Conservation (phyloP, 2,329 filamentous ascomycete species). For the Microdochium paspali region DNA sequence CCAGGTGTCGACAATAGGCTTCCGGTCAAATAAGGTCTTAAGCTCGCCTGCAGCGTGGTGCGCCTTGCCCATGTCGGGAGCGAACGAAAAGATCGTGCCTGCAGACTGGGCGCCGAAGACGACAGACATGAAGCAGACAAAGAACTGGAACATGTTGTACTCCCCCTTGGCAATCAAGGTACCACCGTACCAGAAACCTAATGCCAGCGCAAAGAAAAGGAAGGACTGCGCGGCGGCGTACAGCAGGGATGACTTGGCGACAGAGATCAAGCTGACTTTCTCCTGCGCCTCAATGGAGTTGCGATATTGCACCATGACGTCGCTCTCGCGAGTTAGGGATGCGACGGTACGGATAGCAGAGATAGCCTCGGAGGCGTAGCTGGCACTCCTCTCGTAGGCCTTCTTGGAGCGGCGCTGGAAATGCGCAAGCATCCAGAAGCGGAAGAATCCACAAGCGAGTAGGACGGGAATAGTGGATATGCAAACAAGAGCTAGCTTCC, state of each 20-base stretch:
- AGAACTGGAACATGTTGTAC: slow-evolving; percentile 79
- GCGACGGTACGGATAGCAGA: slow-evolving; percentile 91
- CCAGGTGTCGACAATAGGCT: slow-evolving; percentile 78
- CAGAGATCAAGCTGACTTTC: slow-evolving; percentile 57
- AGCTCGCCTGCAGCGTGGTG: slow-evolving; percentile 74
- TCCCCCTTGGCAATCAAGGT: slow-evolving; percentile 61
- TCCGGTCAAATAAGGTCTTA: slow-evolving; percentile 74
- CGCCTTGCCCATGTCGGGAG: slow-evolving; percentile 88
- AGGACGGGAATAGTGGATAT: slow-evolving; percentile 70
- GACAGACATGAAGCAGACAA: slow-evolving; percentile 78
- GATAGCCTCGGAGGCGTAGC: slow-evolving; percentile 87
- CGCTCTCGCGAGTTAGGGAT: slow-evolving; percentile 75
- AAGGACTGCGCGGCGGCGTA: slow-evolving; percentile 81
- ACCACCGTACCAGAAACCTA: slow-evolving; percentile 91
- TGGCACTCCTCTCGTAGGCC: slow-evolving; percentile 72
- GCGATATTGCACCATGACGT: slow-evolving; percentile 68
- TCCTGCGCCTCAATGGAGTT: slow-evolving; percentile 57
- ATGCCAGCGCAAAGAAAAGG: slow-evolving; percentile 72
- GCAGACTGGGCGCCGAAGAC: slow-evolving; percentile 91
- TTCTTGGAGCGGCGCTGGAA: slow-evolving; percentile 73
- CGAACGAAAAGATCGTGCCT: slow-evolving; percentile 80
- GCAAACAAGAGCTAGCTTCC: slow-evolving; percentile 82
- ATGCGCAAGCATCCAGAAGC: slow-evolving; percentile 73
- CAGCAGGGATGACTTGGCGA: slow-evolving; percentile 66
- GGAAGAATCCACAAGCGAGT: slow-evolving; percentile 73